Base-by-base conservation (phyloP, 352 stramenopile genomes). In the Globisporangium cederbergense region DNA sequence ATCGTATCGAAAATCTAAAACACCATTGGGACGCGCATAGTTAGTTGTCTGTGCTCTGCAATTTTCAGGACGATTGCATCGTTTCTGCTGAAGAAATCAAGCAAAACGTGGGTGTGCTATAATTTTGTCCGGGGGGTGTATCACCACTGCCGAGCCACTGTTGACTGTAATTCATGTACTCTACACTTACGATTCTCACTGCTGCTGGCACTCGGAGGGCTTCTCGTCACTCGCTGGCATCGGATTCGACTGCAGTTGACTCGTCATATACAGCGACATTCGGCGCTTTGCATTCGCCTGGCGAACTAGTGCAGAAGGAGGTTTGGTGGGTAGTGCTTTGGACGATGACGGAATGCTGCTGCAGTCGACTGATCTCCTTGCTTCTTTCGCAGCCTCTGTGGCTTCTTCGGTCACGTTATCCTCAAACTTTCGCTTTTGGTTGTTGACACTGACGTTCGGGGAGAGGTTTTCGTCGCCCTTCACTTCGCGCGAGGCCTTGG, bases 171-270 rank as follows among this genome's bases (percentile, higher is more conserved):
- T n/a, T 51, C 2, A 51, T 32, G 34, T 60, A 60, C 34, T 50
- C 6, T 51, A 61, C 38, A 61, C 34, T 28, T 22, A n/a, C 22
- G 6, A 4, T 9, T 38, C 28, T 69, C 25, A 70, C 30, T 70
- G 64, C 45, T 70, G 64, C 49, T 66, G 51, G 18, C 64, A 70
- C 62, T 70, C 64, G 30, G 64, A 68, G 11, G 64, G 64, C 22
- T 70, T 70, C 30, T 67, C 61, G 18, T 30, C 30, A 10, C 25
- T 28, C n/a, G 20, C 30, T 22, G 10, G 6, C 20, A 22, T n/a
- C 20, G 22, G 32, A 2, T 25, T 32, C 1, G 38, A 20, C 18
- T 25, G 22, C 36, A 62, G 13, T 4, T 16, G 38, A 42, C 20
- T 68, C 43, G 22, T 22, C 4, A 49, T 25, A 38, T 52, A 60